phyloP scores from a whole-genome alignment of 345 rosid species.

The Eucalyptus regnans region DNA sequence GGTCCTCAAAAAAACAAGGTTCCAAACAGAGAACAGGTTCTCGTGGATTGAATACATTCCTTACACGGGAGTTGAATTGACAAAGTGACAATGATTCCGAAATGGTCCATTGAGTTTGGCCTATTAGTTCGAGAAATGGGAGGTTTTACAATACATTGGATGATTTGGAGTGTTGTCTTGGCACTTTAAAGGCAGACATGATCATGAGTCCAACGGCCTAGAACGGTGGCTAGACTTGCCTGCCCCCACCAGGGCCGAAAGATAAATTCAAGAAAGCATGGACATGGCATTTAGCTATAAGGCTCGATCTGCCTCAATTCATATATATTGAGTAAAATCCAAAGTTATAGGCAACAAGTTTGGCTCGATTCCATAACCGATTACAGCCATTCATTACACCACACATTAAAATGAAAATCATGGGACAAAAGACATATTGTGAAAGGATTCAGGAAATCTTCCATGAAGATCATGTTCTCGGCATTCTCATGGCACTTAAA shows the following conservation, averaged over 20 bases:
- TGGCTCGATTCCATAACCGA: not conserved
- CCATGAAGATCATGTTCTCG: not conserved
- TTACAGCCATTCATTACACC: not conserved
- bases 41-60: not conserved
- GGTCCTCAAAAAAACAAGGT: not conserved
- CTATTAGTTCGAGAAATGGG: not conserved
- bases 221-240: not conserved
- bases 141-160: not conserved
- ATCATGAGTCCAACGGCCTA: not conserved
- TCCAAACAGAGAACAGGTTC: not conserved
- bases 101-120: not conserved
- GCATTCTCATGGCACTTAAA: not conserved
- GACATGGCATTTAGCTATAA: not conserved
- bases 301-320: not conserved
- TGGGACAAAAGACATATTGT: not conserved
- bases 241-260: not conserved
- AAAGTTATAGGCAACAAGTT: not conserved
- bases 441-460: not conserved
- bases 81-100: not conserved
- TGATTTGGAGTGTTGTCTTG: not conserved
- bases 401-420: not conserved
- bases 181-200: not conserved
- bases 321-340: not conserved
- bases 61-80: not conserved
- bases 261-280: not conserved